Percentiles rank a stretch among this genome's conserved stretches.
phyloP scores from a whole-genome alignment of 495 filamentous ascomycete species.

The Rostrohypoxylon terebratum region DNA sequence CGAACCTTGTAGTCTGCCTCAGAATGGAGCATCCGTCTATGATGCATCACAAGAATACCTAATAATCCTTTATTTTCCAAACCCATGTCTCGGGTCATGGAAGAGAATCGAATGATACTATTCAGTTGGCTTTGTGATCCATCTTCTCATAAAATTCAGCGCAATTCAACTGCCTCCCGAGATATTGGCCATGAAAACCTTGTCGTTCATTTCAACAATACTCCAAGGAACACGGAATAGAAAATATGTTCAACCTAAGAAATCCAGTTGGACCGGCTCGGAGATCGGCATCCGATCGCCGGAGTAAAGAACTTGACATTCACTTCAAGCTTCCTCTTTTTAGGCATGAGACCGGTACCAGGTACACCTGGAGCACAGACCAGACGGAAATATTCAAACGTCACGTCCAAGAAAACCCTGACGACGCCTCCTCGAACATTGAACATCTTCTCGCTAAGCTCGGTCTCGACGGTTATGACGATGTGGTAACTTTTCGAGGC shows the following conservation, averaged over 20 bases:
- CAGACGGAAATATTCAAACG: background rate
- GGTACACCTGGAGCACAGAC: background rate
- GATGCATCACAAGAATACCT: background rate
- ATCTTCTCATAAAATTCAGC: background rate
- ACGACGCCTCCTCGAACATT: background rate
- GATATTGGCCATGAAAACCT: background rate
- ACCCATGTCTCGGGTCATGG: background rate
- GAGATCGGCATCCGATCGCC: background rate
- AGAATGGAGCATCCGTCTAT: background rate
- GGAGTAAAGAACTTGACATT: background rate
- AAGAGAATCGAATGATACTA: background rate
- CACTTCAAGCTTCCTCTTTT: background rate
- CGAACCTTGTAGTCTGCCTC: background rate
- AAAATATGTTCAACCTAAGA: background rate
- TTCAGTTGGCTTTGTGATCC: background rate
- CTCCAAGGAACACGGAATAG: background rate
- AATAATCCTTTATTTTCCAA: background rate
- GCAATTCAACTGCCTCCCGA: background rate
- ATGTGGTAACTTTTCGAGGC: background rate
- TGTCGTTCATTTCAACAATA: background rate
- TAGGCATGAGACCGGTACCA: background rate
- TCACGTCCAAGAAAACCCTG: background rate
- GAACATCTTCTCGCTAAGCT: background rate
- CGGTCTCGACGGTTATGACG: background rate
- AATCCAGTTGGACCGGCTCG: background rate